Evolutionary conservation across 2,329 filamentous ascomycete genomes (phyloP).

Genomic region (Microdochium bolleyi): DNA sequence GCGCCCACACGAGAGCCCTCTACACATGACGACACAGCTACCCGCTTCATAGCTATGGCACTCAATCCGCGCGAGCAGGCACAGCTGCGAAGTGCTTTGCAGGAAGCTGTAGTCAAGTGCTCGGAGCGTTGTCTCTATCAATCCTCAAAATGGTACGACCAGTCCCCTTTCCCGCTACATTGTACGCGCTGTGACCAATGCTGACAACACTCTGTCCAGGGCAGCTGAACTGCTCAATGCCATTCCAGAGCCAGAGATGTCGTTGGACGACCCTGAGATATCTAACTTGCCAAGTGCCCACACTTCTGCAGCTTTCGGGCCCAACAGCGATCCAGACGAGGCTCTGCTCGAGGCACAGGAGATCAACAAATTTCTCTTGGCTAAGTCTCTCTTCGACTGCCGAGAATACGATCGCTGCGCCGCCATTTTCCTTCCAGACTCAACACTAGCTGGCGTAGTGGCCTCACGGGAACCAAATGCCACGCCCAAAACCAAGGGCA

Average conservation of each 20-base stretch:
- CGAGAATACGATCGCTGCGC: slow-evolving; percentile 92
- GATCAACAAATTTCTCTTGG: slow-evolving; percentile 75
- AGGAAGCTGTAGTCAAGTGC: slow-evolving; percentile 82
- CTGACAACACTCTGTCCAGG: slow-evolving; percentile 41
- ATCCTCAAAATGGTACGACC: slow-evolving; percentile 83
- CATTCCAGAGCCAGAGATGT: slow-evolving; percentile 47
- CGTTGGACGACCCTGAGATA: slow-evolving; percentile 18
- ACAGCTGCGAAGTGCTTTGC: slow-evolving; percentile 66
- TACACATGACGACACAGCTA: slow-evolving; percentile 1
- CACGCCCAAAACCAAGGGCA: slow-evolving; percentile 41
- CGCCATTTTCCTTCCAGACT: slow-evolving; percentile 77
- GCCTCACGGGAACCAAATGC: slow-evolving; percentile 33
- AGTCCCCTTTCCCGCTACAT: not conserved
- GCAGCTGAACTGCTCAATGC: slow-evolving; percentile 88
- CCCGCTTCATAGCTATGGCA: slow-evolving; percentile 29
- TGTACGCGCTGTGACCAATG: not conserved
- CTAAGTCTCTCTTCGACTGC: slow-evolving; percentile 92
- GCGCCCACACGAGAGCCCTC: not conserved
- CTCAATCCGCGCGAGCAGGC: slow-evolving; percentile 47
- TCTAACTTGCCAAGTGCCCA: slow-evolving; percentile 28
- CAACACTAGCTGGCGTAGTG: slow-evolving; percentile 62
- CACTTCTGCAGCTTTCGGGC: slow-evolving; percentile 39
- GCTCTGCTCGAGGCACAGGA: slow-evolving; percentile 70
- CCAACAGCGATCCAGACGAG: slow-evolving; percentile 63
- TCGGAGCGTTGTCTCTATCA: slow-evolving; percentile 94